A percentile compares a stretch with the other conserved stretches of the same genome.
These are phyloP conservation scores for Clonostachys chloroleuca DNA, from an alignment of 2,329 filamentous ascomycete species.

Conservation along the genomic window DNA sequence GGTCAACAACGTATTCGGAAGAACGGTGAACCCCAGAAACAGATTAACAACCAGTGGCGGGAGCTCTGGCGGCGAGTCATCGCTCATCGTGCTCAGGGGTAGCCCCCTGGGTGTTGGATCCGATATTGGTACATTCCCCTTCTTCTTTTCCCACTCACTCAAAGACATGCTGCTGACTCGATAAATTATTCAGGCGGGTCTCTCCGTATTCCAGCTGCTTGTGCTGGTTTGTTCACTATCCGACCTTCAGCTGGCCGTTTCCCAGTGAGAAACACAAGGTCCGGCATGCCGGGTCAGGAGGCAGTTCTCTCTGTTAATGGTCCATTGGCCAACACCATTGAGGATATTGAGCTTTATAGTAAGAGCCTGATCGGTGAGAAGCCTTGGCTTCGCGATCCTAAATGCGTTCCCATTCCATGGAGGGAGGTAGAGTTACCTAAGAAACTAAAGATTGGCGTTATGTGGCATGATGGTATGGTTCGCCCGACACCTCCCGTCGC, in stretches of 20 bases:
- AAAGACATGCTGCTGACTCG: neutral
- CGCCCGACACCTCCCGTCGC: neutral
- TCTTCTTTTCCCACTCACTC: neutral
- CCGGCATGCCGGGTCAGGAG: conserved; percentile 4
- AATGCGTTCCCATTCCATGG: conserved; percentile 56
- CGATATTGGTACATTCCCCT: conserved; percentile 42
- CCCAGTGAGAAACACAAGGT: neutral
- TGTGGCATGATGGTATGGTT: conserved; percentile 60
- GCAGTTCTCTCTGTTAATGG: conserved; percentile 1
- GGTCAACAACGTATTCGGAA: conserved; percentile 61
- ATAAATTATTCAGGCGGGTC: conserved; percentile 26
- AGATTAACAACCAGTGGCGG: conserved; percentile 57
- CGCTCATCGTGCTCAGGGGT: conserved; percentile 54
- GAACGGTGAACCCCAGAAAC: conserved; percentile 58
- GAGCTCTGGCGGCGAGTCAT: conserved; percentile 63
- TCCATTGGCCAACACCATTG: neutral
- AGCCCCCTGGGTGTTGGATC: conserved; percentile 59
- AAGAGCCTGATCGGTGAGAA: conserved; percentile 41
- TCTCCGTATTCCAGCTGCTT: conserved; percentile 35
- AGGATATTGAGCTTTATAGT: conserved; percentile 42
- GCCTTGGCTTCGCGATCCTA: conserved; percentile 54
- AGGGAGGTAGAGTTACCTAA: conserved; percentile 21
- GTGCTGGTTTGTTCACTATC: conserved; percentile 35
- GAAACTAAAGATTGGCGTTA: conserved; percentile 52
- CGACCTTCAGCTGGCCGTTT: conserved; percentile 16